Base-by-base conservation (phyloP, 2,329 filamentous ascomycete genomes). In the Pseudocercospora pini-densiflorae region DNA sequence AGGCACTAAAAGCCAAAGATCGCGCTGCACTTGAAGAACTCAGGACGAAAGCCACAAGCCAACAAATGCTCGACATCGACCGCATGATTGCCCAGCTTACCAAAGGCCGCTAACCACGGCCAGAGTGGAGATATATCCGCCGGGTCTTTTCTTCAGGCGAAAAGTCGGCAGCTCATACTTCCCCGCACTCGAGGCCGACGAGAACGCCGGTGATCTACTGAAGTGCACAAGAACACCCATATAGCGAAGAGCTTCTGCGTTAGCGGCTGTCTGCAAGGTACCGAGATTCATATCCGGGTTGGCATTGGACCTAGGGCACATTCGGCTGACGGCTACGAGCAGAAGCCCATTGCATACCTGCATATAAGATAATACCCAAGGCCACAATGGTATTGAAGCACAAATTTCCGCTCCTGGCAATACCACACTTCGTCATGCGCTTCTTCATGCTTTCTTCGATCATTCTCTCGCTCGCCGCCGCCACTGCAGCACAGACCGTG, bases 1-100 rank as follows among this genome's bases (percentile, higher is more conserved):
- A 98, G 81, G 94, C 95, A 2, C 86, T 93, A 66, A 92, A 89
- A 81, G 85, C 87, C 66, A 96, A 92, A 79, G 92, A 99, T 77
- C 83, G 88, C 58, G 90, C 89, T 72, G 82, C 89, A n/a, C 88
- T 96, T 80, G 87, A 90, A 73, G 84, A 89, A 60, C 81, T 98
- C 70, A 84, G 92, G 71, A 87, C 87, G 64, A 93, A 90, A 70
- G 93, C 92, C 16, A 90, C 88, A 5, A 88, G 88, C 61, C 87
- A 85, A 36, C 89, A 90, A 61, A 81, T 86, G 23, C 88, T 88
- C 68, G 94, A 98, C 79, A 92, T 98, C 79, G 93, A 97, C 81
- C 86, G 91, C 73, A 82, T 97, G 72, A 86, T 91, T 69, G 86
- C 83, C 23, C 85, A 87, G 62, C 64, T 79, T 27, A 68, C 71